phyloP scores from a whole-genome alignment of 2,329 filamentous ascomycete genomes.

The Juglanconis sp. region DNA sequence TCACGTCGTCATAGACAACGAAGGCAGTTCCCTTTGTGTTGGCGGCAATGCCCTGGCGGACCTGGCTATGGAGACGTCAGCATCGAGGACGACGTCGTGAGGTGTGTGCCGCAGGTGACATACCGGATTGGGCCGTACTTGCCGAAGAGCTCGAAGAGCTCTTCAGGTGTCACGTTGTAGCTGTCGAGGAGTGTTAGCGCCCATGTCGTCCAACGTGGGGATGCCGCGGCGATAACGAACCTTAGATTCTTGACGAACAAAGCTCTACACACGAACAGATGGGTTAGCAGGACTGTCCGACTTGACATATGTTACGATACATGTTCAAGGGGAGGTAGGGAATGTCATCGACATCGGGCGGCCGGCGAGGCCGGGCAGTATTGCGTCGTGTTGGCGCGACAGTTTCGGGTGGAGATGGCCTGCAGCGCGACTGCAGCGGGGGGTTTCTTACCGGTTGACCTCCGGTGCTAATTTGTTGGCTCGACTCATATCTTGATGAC shows the following conservation, averaged over 20 bases:
- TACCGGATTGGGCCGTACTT: conserved; percentile 96
- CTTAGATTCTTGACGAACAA: conserved; percentile 99
- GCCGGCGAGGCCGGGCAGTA: neutral
- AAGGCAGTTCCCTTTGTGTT: conserved; percentile 98
- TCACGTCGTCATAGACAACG: conserved; percentile 98
- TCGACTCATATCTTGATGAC: conserved; percentile 84
- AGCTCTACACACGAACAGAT: conserved; percentile 60
- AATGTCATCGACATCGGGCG: neutral
- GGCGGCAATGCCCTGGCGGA: conserved; percentile 94
- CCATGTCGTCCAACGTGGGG: conserved; percentile 40
- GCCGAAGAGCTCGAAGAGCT: conserved; percentile 97
- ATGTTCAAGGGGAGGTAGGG: neutral
- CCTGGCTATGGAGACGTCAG: conserved; percentile 65
- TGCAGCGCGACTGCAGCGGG: conserved; percentile 13
- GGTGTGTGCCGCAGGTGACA: conserved; percentile 30
- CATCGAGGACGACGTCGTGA: neutral
- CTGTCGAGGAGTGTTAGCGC: conserved; percentile 44
- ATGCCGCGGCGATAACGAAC: conserved; percentile 58
- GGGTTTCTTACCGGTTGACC: conserved; percentile 82
- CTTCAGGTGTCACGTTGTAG: conserved; percentile 98
- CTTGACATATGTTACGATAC: neutral
- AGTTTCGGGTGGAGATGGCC: neutral
- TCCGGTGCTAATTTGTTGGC: conserved; percentile 97
- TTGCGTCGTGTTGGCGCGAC: neutral
- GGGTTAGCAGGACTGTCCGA: conserved; percentile 24